Evolutionary conservation across 495 filamentous ascomycete genomes (phyloP).

Genomic region (Talaromyces proteolyticus): DNA sequence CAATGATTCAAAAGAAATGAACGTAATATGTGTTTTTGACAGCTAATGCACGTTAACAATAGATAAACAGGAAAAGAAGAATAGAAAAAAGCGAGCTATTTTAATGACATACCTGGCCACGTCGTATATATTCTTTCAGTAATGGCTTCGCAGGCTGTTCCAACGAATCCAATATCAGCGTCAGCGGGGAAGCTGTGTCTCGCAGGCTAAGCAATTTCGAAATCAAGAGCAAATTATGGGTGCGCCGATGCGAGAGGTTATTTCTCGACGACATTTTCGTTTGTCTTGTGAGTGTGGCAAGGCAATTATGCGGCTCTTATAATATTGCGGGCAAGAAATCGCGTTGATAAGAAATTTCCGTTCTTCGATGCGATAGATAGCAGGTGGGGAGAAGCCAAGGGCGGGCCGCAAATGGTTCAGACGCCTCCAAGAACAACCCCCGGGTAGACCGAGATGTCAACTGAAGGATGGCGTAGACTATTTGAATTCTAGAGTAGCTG

Average conservation of each 20-base stretch:
- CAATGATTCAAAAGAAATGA: conserved; percentile 70
- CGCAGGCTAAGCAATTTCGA: conserved; percentile 74
- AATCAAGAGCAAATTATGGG: conserved; percentile 81
- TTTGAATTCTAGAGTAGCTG: no score
- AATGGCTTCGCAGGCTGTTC: conserved; percentile 75
- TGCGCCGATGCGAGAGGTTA: conserved; percentile 61
- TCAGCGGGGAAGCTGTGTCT: conserved; percentile 80
- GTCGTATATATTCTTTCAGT: conserved; percentile 63
- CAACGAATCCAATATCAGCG: conserved; percentile 74
- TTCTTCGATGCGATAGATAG: no score
- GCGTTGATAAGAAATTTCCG: no score
- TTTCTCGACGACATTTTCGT: conserved; percentile 3
- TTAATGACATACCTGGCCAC: conserved; percentile 57
- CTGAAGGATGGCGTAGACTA: no score
- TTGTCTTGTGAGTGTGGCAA: no score
- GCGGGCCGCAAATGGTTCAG: no score
- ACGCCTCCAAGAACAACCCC: no score
- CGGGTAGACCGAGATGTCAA: no score
- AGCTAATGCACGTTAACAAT: conserved; percentile 21
- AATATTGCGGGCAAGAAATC: no score
- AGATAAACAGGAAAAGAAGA: conserved; percentile 37
- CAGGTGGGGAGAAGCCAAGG: no score
- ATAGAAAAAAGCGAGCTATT: conserved; percentile 16
- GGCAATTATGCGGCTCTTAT: no score
- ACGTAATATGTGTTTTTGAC: conserved; percentile 59